These are phyloP conservation scores for Ampelomyces quisqualis DNA, from an alignment of 2,329 filamentous ascomycete species.

Conservation along the genomic window DNA sequence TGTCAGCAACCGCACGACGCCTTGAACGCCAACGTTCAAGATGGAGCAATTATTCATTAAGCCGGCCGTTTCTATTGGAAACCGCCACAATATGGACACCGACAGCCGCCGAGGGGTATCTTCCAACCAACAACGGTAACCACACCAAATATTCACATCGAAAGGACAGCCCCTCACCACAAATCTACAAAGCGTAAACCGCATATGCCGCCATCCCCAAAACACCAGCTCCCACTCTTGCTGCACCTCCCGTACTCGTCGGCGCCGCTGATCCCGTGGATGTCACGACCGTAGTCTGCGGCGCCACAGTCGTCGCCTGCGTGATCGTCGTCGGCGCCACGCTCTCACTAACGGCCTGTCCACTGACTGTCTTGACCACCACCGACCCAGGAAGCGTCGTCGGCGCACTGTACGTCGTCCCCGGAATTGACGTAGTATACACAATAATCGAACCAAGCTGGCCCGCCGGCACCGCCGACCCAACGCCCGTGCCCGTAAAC, in stretches of 20 bases:
- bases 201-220: slow-evolving; percentile 31
- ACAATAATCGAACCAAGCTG: slow-evolving; percentile 46
- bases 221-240: slow-evolving; percentile 20
- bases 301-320: slow-evolving; percentile 25
- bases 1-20: too few relatives aligned
- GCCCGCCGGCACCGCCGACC: slow-evolving; percentile 49
- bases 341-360: slow-evolving; percentile 19
- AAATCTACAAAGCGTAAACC: slow-evolving; percentile 21
- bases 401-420: slow-evolving; percentile 27
- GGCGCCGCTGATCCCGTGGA: slow-evolving; percentile 18
- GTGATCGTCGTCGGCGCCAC: slow-evolving; percentile 24
- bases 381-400: slow-evolving; percentile 25
- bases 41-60: slow-evolving; percentile 17
- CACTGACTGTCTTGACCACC: slow-evolving; percentile 19
- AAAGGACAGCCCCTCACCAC: background rate
- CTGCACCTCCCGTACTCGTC: slow-evolving; percentile 24
- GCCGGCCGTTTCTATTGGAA: slow-evolving; percentile 8
- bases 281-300: slow-evolving; percentile 22
- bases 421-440: slow-evolving; percentile 36
- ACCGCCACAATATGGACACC: slow-evolving; percentile 5
- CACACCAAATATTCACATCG: background rate
- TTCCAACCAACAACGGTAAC: slow-evolving; percentile 3
- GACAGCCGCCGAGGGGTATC: slow-evolving; percentile 21
- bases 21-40: background rate
- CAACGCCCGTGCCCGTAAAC: slow-evolving; percentile 50